phyloP scores from a whole-genome alignment of 106 monocot genomes.

The Dendrobium nobile region DNA sequence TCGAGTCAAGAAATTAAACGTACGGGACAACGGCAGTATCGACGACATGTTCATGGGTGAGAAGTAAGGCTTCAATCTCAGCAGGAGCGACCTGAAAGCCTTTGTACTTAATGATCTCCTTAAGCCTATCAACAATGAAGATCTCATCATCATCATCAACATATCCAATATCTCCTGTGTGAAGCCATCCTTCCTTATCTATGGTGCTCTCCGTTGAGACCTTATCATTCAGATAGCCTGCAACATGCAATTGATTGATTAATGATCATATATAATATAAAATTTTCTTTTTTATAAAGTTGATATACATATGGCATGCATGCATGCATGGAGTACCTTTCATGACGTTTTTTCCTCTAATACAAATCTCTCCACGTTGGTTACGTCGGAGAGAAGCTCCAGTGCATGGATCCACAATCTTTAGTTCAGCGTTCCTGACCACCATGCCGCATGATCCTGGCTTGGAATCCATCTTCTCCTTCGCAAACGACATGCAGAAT shows the following conservation, averaged over 20 bases:
- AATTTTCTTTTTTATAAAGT: too few species aligned
- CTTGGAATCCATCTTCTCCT: constrained; percentile 38
- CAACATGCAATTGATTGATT: not conserved
- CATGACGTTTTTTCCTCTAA: constrained; percentile 58
- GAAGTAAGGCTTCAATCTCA: constrained; percentile 52
- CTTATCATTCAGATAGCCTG: constrained; percentile 72
- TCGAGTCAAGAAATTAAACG: not conserved
- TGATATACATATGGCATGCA: not conserved
- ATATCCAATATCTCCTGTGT: constrained; percentile 75
- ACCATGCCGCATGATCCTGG: constrained; percentile 60
- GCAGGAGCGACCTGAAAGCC: constrained; percentile 59
- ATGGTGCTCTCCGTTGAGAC: constrained; percentile 62
- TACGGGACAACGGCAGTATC: constrained; percentile 56
- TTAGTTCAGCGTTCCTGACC: constrained; percentile 63
- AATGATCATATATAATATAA: not conserved
- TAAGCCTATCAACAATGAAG: constrained; percentile 82
- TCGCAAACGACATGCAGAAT: constrained; percentile 50
- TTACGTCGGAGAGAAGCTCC: constrained; percentile 48
- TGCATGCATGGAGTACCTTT: constrained; percentile 37
- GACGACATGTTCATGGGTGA: constrained; percentile 29
- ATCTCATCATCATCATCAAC: constrained; percentile 84
- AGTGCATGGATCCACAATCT: constrained; percentile 51
- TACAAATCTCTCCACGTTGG: constrained; percentile 62
- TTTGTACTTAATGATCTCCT: constrained; percentile 85
- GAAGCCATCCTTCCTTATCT: constrained; percentile 74